Evolutionary conservation across 805 yeast genomes (phyloP).

Genomic region (Saturnispora dispora): DNA sequence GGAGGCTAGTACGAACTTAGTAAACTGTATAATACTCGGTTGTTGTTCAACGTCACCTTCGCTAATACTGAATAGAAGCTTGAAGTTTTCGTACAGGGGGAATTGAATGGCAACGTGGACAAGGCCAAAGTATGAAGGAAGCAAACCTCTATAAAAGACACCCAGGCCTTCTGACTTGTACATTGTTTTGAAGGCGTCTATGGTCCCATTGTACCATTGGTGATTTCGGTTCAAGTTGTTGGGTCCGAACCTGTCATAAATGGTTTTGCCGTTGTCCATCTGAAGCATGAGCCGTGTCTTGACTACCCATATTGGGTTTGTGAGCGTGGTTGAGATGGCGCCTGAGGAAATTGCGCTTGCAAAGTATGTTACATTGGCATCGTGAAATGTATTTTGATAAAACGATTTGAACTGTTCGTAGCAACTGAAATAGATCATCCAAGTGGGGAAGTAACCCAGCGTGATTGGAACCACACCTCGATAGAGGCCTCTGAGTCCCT

Average conservation of each 20-base stretch:
- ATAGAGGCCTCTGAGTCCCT: slow-evolving; percentile 77
- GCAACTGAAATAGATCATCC: slow-evolving; percentile 92
- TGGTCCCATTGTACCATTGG: slow-evolving; percentile 58
- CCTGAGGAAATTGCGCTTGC: slow-evolving; percentile 81
- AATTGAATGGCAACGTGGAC: slow-evolving; percentile 94
- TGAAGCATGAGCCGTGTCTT: slow-evolving; percentile 92
- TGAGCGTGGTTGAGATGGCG: slow-evolving; percentile 67
- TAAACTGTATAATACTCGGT: slow-evolving; percentile 17
- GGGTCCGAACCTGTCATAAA: slow-evolving; percentile 27
- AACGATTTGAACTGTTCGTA: slow-evolving; percentile 68
- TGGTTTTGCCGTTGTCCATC: slow-evolving; percentile 38
- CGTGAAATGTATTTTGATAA: slow-evolving; percentile 16
- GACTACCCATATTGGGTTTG: slow-evolving; percentile 97
- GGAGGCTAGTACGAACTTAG: slow-evolving; percentile 54
- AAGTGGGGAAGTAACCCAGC: slow-evolving; percentile 90
- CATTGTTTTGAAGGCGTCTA: slow-evolving; percentile 79
- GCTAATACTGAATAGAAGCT: slow-evolving; percentile 34
- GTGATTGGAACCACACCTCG: slow-evolving; percentile 89
- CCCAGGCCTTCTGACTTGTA: slow-evolving; percentile 66
- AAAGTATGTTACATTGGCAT: slow-evolving; percentile 33
- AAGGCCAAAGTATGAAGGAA: slow-evolving; percentile 85
- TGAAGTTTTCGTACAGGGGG: slow-evolving; percentile 83
- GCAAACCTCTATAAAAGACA: slow-evolving; percentile 81
- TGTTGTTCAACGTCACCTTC: slow-evolving; percentile 8
- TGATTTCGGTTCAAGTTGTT: slow-evolving; percentile 7